These are phyloP conservation scores for Ceratobasidium papillatum DNA, from an alignment of 1,284 basidiomycete genomes.

Conservation along the genomic window DNA sequence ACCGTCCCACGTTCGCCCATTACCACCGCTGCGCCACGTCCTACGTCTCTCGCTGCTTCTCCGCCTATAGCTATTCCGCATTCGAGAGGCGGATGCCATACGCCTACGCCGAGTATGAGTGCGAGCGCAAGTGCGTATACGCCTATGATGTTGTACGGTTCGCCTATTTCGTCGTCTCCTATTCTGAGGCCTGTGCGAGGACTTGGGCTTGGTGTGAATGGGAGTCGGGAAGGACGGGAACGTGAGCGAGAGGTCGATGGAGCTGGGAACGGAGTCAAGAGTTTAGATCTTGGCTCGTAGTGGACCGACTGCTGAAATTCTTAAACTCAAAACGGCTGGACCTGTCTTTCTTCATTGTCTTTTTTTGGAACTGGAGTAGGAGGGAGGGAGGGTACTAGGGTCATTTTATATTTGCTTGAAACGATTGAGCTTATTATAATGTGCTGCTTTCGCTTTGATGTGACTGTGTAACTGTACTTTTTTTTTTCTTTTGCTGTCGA, in stretches of 20 bases:
- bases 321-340: background rate
- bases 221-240: conserved; percentile 24
- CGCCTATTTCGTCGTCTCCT: conserved; percentile 18
- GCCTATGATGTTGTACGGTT: conserved; percentile 31
- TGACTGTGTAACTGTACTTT: conserved; percentile 8
- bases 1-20: conserved; percentile 43
- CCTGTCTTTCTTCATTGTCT: background rate
- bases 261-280: conserved; percentile 41
- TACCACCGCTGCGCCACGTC: conserved; percentile 34
- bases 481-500: background rate
- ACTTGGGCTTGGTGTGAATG: conserved; percentile 14
- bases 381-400: background rate
- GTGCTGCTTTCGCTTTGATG: background rate
- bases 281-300: conserved; percentile 34
- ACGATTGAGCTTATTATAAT: background rate
- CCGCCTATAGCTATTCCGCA: conserved; percentile 31
- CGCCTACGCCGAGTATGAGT: conserved; percentile 17
- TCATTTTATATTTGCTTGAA: background rate
- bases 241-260: conserved; percentile 41
- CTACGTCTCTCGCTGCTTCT: conserved; percentile 9
- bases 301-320: background rate
- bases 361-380: background rate
- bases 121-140: background rate
- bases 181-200: conserved; percentile 35
- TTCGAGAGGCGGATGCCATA: conserved; percentile 16